Evolutionary conservation across 768 basidiomycete genomes (phyloP).

Genomic region (Dentipellis sp.): DNA sequence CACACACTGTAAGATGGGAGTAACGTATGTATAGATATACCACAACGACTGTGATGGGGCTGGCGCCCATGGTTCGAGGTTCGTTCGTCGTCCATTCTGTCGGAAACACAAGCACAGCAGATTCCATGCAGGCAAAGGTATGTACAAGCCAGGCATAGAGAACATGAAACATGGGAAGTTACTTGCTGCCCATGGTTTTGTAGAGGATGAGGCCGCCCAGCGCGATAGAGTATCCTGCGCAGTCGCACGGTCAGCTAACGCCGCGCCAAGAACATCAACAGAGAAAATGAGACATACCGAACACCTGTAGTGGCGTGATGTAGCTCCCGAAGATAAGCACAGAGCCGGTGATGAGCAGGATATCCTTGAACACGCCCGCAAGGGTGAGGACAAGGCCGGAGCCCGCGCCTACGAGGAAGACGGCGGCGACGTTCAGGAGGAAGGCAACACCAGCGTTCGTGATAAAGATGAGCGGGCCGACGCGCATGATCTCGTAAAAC

Average conservation of each 20-base stretch:
- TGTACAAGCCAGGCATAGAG: too few relatives aligned
- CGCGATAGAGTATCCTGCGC: slow-evolving; percentile 77
- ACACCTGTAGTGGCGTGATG: slow-evolving; percentile 77
- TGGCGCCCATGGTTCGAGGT: too few relatives aligned
- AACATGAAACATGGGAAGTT: background rate
- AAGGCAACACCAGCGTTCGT: slow-evolving; percentile 86
- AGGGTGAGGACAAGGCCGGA: slow-evolving; percentile 86
- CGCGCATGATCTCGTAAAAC: slow-evolving; percentile 56
- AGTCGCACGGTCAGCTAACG: background rate
- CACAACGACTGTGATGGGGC: too few relatives aligned
- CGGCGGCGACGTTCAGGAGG: slow-evolving; percentile 84
- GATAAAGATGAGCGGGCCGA: slow-evolving; percentile 53
- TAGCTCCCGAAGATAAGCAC: slow-evolving; percentile 76
- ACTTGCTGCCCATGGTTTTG: slow-evolving; percentile 68
- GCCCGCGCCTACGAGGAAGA: slow-evolving; percentile 85
- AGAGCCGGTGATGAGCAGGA: slow-evolving; percentile 86
- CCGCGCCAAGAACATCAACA: background rate
- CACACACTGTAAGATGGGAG: too few relatives aligned
- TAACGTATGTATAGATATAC: too few relatives aligned
- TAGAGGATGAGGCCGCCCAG: slow-evolving; percentile 77
- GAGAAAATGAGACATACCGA: slow-evolving; percentile 38
- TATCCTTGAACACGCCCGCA: slow-evolving; percentile 96
- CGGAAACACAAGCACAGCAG: too few relatives aligned
- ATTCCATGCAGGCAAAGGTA: too few relatives aligned
- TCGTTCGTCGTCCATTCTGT: too few relatives aligned